A percentile compares a stretch with the other conserved stretches of the same genome.
These are phyloP conservation scores for Bipolaris sorokiniana DNA, from an alignment of 2,329 filamentous ascomycete species.

Conservation along the genomic window DNA sequence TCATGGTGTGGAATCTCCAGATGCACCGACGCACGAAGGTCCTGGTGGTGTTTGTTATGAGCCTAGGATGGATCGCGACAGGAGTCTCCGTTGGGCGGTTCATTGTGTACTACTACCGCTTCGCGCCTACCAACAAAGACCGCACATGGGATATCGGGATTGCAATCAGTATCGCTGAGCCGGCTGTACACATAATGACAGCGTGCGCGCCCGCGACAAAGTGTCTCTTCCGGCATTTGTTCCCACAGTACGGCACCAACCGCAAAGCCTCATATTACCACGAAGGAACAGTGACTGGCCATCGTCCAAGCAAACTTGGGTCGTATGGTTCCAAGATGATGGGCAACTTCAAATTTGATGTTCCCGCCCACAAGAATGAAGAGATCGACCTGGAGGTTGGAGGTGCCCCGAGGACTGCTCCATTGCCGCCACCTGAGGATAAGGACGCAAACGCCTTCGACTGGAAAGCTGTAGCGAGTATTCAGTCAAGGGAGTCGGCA, in stretches of 20 bases:
- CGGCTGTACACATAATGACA: slow-evolving; percentile 58
- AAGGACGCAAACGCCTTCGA: slow-evolving; percentile 12
- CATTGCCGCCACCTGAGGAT: slow-evolving; percentile 3
- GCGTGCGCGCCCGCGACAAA: slow-evolving; percentile 61
- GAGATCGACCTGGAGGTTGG: slow-evolving; percentile 15
- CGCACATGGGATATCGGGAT: slow-evolving; percentile 46
- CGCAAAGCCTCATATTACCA: slow-evolving; percentile 22
- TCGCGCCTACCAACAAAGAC: slow-evolving; percentile 42
- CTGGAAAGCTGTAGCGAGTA: slow-evolving; percentile 8
- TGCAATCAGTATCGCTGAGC: slow-evolving; percentile 49
- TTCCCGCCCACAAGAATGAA: slow-evolving; percentile 9
- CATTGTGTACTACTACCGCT: slow-evolving; percentile 50
- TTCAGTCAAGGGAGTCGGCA: slow-evolving; percentile 14
- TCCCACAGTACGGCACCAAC: slow-evolving; percentile 40
- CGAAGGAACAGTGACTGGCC: slow-evolving; percentile 9
- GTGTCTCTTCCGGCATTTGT: slow-evolving; percentile 51
- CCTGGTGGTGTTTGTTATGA: slow-evolving; percentile 42
- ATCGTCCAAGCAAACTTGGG: slow-evolving; percentile 13
- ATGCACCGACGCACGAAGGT: slow-evolving; percentile 49
- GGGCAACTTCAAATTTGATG: slow-evolving; percentile 21
- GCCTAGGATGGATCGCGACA: slow-evolving; percentile 45
- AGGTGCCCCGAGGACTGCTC: slow-evolving; percentile 11
- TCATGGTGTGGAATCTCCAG: slow-evolving; percentile 53
- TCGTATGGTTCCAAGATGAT: slow-evolving; percentile 11
- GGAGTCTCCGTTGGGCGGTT: slow-evolving; percentile 48